Evolutionary conservation across 2,329 filamentous ascomycete species (phyloP).

Genomic region (Botrytis squamosa): DNA sequence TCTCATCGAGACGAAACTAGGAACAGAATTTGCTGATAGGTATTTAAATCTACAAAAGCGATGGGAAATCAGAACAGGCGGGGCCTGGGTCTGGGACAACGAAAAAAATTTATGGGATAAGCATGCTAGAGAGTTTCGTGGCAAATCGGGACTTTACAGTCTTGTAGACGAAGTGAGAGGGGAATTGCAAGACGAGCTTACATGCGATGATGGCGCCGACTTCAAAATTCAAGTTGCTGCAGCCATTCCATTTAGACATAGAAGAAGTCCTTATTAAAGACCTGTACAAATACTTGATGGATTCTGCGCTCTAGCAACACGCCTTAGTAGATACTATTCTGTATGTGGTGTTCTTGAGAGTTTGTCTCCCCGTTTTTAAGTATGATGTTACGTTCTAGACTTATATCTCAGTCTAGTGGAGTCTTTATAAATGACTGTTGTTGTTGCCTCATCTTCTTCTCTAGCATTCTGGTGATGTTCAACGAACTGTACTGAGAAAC

Average conservation of each 20-base stretch:
- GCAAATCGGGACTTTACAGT: neutral
- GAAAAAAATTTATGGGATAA: neutral
- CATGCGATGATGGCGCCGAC: too few relatives aligned
- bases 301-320: neutral
- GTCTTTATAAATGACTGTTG: neutral
- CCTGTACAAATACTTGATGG: neutral
- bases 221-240: neutral
- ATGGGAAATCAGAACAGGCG: neutral
- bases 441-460: neutral
- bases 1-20: neutral
- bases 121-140: neutral
- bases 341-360: neutral
- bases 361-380: neutral
- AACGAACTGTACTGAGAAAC: neutral
- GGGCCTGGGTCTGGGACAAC: neutral
- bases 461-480: neutral
- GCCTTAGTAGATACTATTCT: neutral
- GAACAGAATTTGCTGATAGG: too few relatives aligned
- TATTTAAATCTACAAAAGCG: neutral
- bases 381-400: neutral
- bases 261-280: too few relatives aligned
- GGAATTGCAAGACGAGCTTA: fast-evolving
- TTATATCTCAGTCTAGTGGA: neutral
- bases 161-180: too few relatives aligned
- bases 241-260: neutral